These are phyloP conservation scores for Colletotrichum endophyticum DNA, from an alignment of 2,329 filamentous ascomycete species.

Conservation along the genomic window DNA sequence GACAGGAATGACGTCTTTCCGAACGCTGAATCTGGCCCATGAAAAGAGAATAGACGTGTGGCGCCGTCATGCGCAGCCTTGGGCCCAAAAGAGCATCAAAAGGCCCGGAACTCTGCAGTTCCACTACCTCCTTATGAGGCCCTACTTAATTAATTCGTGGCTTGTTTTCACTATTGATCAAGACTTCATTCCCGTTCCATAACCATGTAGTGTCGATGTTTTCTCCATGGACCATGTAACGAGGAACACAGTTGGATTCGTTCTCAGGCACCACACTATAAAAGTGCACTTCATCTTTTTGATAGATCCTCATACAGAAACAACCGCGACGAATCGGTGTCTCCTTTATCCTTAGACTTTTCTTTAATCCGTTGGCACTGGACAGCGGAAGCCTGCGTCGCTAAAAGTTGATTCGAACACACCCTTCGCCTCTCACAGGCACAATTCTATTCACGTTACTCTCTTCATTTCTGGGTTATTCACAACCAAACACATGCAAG, in stretches of 20 bases:
- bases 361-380: fast-evolving
- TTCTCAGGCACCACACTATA: background rate
- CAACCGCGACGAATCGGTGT: background rate
- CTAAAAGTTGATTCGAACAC: background rate
- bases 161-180: background rate
- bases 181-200: fast-evolving
- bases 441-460: too few species aligned
- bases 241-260: background rate
- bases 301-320: fast-evolving
- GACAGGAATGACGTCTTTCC: background rate
- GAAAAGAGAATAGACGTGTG: background rate
- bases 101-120: too few species aligned
- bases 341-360: background rate
- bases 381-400: fast-evolving
- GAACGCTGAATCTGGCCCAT: background rate
- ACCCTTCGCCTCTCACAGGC: fast-evolving
- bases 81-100: background rate
- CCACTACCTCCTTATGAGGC: too few species aligned
- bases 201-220: fast-evolving
- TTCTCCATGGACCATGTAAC: background rate
- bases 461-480: too few species aligned
- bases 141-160: fast-evolving
- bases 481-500: background rate
- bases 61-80: background rate
- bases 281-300: background rate